Evolutionary conservation across 495 filamentous ascomycete genomes (phyloP).

Genomic region (Venustampulla echinocandica): DNA sequence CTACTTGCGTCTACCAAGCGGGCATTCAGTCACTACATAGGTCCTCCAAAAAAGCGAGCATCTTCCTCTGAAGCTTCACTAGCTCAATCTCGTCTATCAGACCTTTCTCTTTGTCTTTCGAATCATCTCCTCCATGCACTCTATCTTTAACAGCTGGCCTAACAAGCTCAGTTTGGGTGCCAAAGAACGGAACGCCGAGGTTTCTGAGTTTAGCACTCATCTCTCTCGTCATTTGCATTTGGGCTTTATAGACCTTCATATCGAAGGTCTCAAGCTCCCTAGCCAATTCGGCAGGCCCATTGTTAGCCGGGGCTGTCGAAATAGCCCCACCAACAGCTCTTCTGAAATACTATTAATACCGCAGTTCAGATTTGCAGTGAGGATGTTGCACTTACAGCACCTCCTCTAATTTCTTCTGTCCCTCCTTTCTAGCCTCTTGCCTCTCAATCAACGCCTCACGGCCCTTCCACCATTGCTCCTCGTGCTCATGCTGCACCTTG

Average conservation of each 20-base stretch:
- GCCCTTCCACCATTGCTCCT: constrained; percentile 54
- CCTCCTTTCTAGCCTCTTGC: constrained; percentile 39
- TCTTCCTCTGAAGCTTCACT: constrained; percentile 43
- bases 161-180: constrained; percentile 36
- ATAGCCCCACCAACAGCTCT: constrained; percentile 30
- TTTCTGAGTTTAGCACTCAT: constrained; percentile 45
- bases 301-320: constrained; percentile 27
- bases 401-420: constrained; percentile 44
- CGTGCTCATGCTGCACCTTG: constrained; percentile 53
- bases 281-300: constrained; percentile 34
- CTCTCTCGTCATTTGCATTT: constrained; percentile 47
- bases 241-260: constrained; percentile 51
- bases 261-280: constrained; percentile 52
- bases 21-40: constrained; percentile 40
- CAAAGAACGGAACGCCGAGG: constrained; percentile 61
- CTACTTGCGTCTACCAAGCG: too few relatives aligned
- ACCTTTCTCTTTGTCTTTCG: constrained; percentile 3
- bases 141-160: constrained; percentile 6
- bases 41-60: constrained; percentile 56
- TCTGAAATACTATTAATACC: constrained; percentile 10
- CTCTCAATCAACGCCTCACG: constrained; percentile 43
- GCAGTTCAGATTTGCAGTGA: background rate
- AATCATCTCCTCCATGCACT: constrained; percentile 4
- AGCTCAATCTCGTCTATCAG: constrained; percentile 41
- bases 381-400: constrained; percentile 25